Conservation (phyloP, 2,329 filamentous ascomycete genomes). For the Ceratocystis diversiconidia region DNA sequence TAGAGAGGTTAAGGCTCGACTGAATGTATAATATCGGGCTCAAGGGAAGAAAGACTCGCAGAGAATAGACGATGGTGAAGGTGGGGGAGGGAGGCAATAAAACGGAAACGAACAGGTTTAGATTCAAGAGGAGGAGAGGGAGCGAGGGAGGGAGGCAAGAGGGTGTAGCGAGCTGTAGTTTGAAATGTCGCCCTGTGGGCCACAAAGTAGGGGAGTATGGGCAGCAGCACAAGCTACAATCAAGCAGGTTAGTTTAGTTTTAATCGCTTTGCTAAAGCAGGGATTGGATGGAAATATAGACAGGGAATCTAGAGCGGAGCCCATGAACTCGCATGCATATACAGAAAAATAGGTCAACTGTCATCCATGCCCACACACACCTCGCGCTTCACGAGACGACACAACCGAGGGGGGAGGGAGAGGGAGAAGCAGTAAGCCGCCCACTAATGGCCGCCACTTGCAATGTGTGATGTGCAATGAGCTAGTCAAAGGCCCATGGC, state of each 20-base stretch:
- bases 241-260: constrained; percentile 1
- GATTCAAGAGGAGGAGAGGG: neutral
- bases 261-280: neutral
- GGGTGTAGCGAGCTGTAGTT: neutral
- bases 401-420: neutral
- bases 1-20: neutral
- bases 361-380: neutral
- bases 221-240: neutral
- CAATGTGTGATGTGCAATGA: neutral
- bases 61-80: neutral
- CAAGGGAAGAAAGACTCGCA: neutral
- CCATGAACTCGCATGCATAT: neutral
- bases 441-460: neutral
- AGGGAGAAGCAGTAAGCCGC: neutral
- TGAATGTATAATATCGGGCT: neutral
- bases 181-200: neutral
- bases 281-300: constrained; percentile 4
- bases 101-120: constrained; percentile 10
- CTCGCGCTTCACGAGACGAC: constrained; percentile 2
- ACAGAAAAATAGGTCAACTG: neutral
- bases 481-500: neutral
- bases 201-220: neutral
- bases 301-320: neutral
- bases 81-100: neutral
- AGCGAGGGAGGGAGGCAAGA: neutral